Evolutionary conservation across 768 basidiomycete species (phyloP), one percentile per base, ranked within the genome.

Genomic region (Wakefieldia striispora): DNA sequence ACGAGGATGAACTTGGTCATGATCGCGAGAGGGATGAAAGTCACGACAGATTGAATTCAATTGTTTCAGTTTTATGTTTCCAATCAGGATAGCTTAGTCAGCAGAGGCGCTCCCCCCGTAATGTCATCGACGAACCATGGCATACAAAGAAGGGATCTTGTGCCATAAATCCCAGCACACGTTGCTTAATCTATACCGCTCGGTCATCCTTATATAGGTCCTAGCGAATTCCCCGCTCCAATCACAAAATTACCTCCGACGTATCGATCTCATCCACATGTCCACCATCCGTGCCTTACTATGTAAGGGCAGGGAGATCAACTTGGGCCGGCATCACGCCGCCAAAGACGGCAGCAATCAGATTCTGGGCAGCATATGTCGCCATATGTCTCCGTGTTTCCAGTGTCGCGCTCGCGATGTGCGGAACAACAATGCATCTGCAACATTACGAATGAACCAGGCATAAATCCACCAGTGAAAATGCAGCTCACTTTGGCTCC

Each of bases 1-100:
- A 99, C 91, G 56, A 98, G 62, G 63, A 97, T 98, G 74, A 91
- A 98, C 75, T 97, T 97, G 53, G 90, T 93, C 89, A 94, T 94
- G 40, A 37, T 54, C 36, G 47, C 51, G 38, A 48, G 43, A 33
- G 47, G 42, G 45, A 29, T 41, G 48, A 47, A 21, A 45, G 33
- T 33, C 14, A 14, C 14, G 33, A 33, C 2, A 13, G 5, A 27
- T 11, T 16, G 33, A 33, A 33, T 14, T 33, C 14, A 5, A 16
- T 16, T 33, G 33, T 33, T n/a, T 33, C 33, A 33, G 7, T 33
- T 33, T 33, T 33, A 16, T 33, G 33, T 29, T 29, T 29, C 29
- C 12, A 12, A 29, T 17, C 27, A 19, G 39, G 43, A 26, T 53
- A n/a, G 44, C 45, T 50, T 51, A 51, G 49, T 51, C 49, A 58